Evolutionary conservation across 371 early-diverging fungal genomes (phyloP).

Genomic region (Homolaphlyctis polyrhiza): DNA sequence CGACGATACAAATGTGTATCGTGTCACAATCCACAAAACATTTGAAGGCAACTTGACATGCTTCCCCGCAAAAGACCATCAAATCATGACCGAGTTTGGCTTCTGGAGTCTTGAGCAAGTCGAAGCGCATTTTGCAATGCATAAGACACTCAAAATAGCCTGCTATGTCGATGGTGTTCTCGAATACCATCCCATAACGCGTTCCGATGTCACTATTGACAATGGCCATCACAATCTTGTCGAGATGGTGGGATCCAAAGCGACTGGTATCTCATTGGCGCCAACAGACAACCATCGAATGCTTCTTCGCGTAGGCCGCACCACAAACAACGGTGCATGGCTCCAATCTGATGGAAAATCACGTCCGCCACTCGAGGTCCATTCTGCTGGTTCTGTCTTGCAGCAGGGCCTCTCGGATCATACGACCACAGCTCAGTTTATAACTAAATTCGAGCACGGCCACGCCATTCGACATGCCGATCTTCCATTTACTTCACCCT

Average conservation of each 20-base stretch:
- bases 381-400: too few relatives aligned
- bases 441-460: too few relatives aligned
- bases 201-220: background rate
- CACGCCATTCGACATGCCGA: too few relatives aligned
- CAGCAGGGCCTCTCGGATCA: too few relatives aligned
- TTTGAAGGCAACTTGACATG: slow-evolving; percentile 93
- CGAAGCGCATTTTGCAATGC: background rate
- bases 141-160: background rate
- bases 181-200: background rate
- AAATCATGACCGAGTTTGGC: background rate
- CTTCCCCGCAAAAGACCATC: background rate
- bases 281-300: too few relatives aligned
- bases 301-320: too few relatives aligned
- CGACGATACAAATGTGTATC: slow-evolving; percentile 98
- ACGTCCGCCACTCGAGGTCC: too few relatives aligned
- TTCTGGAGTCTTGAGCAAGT: background rate
- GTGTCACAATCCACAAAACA: slow-evolving; percentile 99
- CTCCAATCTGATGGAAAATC: too few relatives aligned
- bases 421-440: too few relatives aligned
- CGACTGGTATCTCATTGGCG: too few relatives aligned
- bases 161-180: background rate
- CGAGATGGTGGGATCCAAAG: too few relatives aligned
- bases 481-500: background rate
- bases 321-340: too few relatives aligned
- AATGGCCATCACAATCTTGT: background rate